Base-by-base conservation (phyloP, 1,284 basidiomycete species). In the Trametes polyzona region DNA sequence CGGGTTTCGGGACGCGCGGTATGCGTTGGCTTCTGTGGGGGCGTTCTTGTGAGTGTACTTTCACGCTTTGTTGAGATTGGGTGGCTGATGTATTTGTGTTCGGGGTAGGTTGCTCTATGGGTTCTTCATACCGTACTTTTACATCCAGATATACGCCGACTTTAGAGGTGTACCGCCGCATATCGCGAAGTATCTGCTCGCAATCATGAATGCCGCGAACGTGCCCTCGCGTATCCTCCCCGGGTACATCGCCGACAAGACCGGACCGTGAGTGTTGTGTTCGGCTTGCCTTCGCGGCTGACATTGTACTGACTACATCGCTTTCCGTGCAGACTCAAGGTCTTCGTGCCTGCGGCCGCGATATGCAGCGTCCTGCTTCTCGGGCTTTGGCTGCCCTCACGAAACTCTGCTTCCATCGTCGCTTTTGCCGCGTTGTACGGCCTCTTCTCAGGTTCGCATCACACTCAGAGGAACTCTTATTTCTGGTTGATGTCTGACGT, bases 51-150 rank as follows among this genome's bases (percentile, higher is more conserved):
- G 39, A 48, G 71, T n/a, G n/a, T 52, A 1, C 8, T 4, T 9
- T 29, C 1, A 3, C n/a, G 23, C 16, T 24, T 7, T 35, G 32
- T 12, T 17, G 51, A 24, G 29, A 24, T 19, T 10, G 29, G 9
- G 14, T 19, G 9, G n/a, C 24, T 35, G 39, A 32, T 35, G 29
- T 7, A 63, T 2, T 1, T 2, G 10, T n/a, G n/a, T n/a, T n/a
- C n/a, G 14, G 26, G 35, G 14, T 33, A 63, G 61, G 37, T 23
- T 63, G 2, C 58, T 60, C 39, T 63, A 63, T 59, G 55, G 66
- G 58, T 57, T 72, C 64, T 61, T 85, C 82, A 46, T 69, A 84
- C 11, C 88, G 82, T 71, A 60, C 40, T 55, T 63, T 30, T 63
- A 63, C 48, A 58, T 63, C 30, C 56, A 60, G 42, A 61, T 63